Evolutionary conservation across 352 stramenopile genomes (phyloP).

Genomic region (Nothophytophthora sp.): DNA sequence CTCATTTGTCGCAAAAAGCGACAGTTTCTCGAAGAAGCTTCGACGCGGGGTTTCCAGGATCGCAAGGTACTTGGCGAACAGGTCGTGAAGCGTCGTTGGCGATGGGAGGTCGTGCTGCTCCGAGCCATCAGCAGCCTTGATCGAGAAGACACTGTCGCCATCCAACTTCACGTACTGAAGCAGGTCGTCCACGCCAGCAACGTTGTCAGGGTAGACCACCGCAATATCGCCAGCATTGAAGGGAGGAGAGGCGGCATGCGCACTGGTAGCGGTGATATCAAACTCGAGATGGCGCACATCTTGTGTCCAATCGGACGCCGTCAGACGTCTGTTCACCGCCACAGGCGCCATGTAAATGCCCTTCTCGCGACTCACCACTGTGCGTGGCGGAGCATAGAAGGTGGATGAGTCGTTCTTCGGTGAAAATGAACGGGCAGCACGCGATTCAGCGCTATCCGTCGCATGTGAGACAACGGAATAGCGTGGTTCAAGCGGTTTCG

Average conservation of each 20-base stretch:
- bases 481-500: conserved; percentile 46
- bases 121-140: conserved; percentile 46
- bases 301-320: conserved; percentile 71
- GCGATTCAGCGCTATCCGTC: conserved; percentile 7
- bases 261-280: conserved; percentile 29
- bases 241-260: not conserved
- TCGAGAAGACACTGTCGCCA: conserved; percentile 44
- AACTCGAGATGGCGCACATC: conserved; percentile 84
- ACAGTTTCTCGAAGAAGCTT: conserved; percentile 88
- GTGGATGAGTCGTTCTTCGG: conserved; percentile 33
- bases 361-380: conserved; percentile 35
- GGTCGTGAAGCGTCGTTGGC: conserved; percentile 47
- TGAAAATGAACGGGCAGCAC: conserved; percentile 14
- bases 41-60: conserved; percentile 86
- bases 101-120: conserved; percentile 56
- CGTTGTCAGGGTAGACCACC: conserved; percentile 80
- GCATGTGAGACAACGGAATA: conserved; percentile 46
- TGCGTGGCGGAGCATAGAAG: conserved; percentile 65
- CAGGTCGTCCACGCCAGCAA: conserved; percentile 64
- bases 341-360: conserved; percentile 59
- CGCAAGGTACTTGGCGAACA: conserved; percentile 87
- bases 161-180: conserved; percentile 51
- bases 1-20: conserved; percentile 71
- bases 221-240: conserved; percentile 77
- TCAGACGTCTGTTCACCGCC: conserved; percentile 64